Conservation (phyloP, 495 filamentous ascomycete species). For the Penicillium desertorum region DNA sequence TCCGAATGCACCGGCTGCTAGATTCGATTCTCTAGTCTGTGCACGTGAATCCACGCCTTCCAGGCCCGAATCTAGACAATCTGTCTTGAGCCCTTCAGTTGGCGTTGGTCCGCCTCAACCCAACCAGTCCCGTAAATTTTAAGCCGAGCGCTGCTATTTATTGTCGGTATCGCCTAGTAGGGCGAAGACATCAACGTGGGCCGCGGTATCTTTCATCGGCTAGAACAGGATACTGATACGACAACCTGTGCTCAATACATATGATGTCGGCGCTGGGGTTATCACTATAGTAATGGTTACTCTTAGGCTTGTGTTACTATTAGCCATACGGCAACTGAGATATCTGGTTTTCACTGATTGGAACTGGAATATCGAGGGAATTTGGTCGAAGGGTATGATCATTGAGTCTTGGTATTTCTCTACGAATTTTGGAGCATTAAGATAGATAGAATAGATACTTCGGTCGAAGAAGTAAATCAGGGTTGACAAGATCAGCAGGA, state of each 20-base stretch:
- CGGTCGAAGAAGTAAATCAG: conserved; percentile 39
- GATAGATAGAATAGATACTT: no score
- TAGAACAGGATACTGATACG: background rate
- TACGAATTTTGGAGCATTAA: no score
- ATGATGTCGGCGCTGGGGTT: conserved; percentile 5
- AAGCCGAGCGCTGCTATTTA: conserved; percentile 2
- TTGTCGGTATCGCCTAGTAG: conserved; percentile 2
- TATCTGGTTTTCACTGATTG: conserved; percentile 1
- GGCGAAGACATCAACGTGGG: conserved; percentile 4
- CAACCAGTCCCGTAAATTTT: background rate
- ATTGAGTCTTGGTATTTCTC: background rate
- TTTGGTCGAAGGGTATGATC: background rate
- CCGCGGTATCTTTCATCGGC: background rate
- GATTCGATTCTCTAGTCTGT: conserved; percentile 4
- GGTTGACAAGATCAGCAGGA: conserved; percentile 10
- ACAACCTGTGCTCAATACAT: conserved; percentile 4
- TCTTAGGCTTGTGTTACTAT: conserved; percentile 6
- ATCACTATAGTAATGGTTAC: background rate
- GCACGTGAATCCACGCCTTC: background rate
- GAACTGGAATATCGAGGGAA: background rate
- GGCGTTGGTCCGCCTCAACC: background rate
- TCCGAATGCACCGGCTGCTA: conserved; percentile 9
- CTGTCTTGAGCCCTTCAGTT: conserved; percentile 1
- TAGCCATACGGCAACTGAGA: conserved; percentile 1
- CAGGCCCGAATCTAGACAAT: background rate